Conservation (phyloP, 73 alveolate genomes). For the Tetrahymena thermophila region DNA sequence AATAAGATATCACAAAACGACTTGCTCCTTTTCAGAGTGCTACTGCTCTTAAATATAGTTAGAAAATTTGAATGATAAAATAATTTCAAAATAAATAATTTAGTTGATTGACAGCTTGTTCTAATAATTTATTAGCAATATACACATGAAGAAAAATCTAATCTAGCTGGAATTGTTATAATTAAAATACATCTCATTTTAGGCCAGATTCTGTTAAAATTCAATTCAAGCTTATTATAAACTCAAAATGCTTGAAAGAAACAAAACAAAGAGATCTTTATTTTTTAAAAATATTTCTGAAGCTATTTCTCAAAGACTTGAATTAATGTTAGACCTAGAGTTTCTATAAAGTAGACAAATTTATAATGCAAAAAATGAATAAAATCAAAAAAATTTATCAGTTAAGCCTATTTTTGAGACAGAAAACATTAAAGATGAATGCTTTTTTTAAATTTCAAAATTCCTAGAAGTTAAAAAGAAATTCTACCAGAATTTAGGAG, state of each 20-base stretch:
- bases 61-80: neutral
- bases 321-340: neutral
- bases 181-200: neutral
- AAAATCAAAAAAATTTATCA: neutral
- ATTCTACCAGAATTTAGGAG: neutral
- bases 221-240: neutral
- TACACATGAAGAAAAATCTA: neutral
- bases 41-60: neutral
- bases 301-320: neutral
- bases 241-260: neutral
- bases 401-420: neutral
- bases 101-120: neutral
- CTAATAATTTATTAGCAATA: neutral
- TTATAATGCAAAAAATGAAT: neutral
- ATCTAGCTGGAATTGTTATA: neutral
- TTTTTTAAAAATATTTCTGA: neutral
- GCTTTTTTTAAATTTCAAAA: neutral
- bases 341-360: neutral
- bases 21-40: neutral
- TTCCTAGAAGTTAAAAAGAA: neutral
- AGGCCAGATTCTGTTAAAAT: neutral
- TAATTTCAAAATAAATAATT: neutral
- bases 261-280: neutral
- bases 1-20: neutral
- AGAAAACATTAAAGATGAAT: neutral